phyloP scores from a whole-genome alignment of 257 asterid species.

The Solanum megistacrolobum region DNA sequence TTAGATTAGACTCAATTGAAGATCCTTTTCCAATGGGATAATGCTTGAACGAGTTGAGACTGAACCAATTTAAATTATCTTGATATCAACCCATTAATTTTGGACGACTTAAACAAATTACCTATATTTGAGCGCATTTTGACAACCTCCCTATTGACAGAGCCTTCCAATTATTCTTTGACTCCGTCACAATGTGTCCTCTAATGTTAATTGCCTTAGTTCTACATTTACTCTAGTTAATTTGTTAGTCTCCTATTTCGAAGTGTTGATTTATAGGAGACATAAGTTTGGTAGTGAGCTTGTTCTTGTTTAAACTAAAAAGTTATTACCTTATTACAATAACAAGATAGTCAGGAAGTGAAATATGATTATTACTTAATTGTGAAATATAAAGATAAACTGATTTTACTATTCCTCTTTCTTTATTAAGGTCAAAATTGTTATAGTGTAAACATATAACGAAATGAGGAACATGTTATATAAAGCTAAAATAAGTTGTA shows the following conservation, averaged over 20 bases:
- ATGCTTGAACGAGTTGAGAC: too few species aligned
- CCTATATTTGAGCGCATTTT: too few species aligned
- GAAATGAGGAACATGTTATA: neutral
- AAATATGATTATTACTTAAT: neutral
- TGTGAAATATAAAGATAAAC: neutral
- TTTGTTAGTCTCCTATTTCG: neutral
- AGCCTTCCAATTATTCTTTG: neutral
- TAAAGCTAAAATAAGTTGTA: neutral
- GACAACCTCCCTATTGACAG: too few species aligned
- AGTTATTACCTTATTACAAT: too few species aligned
- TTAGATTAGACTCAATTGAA: too few species aligned
- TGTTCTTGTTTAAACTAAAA: neutral
- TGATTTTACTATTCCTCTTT: neutral
- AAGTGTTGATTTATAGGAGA: neutral
- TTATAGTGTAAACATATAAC: neutral
- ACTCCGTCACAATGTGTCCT: neutral
- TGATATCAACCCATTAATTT: too few species aligned
- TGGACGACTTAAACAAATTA: too few species aligned
- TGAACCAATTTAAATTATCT: too few species aligned
- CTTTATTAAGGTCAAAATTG: neutral
- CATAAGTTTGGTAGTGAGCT: neutral
- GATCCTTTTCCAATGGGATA: too few species aligned
- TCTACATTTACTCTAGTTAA: neutral
- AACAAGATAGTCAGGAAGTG: neutral
- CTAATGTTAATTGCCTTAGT: neutral